A percentile compares a stretch with the other conserved stretches of the same genome.
phyloP scores from a whole-genome alignment of 495 filamentous ascomycete species.

The Aspergillus sparsus region DNA sequence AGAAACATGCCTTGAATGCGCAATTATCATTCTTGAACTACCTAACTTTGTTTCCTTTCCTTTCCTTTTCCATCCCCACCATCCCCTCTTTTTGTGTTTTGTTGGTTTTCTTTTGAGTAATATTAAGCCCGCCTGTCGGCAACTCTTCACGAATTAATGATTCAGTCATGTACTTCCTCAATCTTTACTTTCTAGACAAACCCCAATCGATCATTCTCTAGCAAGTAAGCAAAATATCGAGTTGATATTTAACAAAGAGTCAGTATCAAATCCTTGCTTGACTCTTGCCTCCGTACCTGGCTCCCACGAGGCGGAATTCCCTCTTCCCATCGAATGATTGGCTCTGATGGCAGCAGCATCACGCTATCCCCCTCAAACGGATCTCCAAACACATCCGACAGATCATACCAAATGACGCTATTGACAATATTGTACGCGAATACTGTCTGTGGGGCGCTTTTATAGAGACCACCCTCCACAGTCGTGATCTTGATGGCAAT shows the following conservation, averaged over 20 bases:
- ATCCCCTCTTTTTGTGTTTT: too few relatives aligned
- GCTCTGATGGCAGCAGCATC: slow-evolving; percentile 39
- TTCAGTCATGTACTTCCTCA: neutral
- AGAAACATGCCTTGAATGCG: too few relatives aligned
- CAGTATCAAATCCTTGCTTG: slow-evolving; percentile 38
- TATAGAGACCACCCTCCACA: slow-evolving; percentile 48
- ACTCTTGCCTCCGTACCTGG: slow-evolving; percentile 42
- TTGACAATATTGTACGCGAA: slow-evolving; percentile 57
- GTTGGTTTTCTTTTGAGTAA: too few relatives aligned
- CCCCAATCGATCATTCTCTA: too few relatives aligned
- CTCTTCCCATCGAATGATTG: slow-evolving; percentile 47
- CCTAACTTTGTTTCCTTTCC: too few relatives aligned
- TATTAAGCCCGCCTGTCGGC: too few relatives aligned
- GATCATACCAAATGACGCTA: slow-evolving; percentile 55
- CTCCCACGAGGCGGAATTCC: slow-evolving; percentile 54
- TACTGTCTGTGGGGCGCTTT: slow-evolving; percentile 49
- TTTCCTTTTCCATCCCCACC: too few relatives aligned
- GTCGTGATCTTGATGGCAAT: slow-evolving; percentile 58
- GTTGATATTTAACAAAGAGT: slow-evolving; percentile 28
- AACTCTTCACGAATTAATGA: too few relatives aligned
- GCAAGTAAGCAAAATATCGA: neutral
- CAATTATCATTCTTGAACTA: too few relatives aligned
- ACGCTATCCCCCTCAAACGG: slow-evolving; percentile 52
- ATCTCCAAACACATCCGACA: slow-evolving; percentile 59
- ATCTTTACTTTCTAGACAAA: neutral